Evolutionary conservation across 768 basidiomycete genomes (phyloP), one percentile per base, ranked within the genome.

Genomic region (Lactarius indigo): DNA sequence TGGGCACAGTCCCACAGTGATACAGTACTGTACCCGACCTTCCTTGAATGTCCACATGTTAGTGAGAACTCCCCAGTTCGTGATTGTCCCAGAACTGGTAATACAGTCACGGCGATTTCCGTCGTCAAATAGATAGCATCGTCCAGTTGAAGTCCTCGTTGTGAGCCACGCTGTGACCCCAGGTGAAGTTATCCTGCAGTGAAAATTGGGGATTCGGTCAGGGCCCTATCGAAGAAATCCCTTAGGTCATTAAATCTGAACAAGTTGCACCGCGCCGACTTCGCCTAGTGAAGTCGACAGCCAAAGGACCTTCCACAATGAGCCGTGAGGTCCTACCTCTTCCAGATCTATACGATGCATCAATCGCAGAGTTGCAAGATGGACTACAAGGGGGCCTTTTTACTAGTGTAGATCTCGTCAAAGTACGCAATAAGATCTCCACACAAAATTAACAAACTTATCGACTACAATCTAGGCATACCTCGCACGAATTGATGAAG

Each of bases 401-500:
- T 69, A 81, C 81, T 0, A 87, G 86, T 62, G 83, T 83, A 3
- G 86, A 88, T 71, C 79, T 88, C 7, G 84, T 88, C 31, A 85
- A 86, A 77, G 87, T 85, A 63, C 39, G 74, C 54, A 57, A 44
- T 26, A 20, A 20, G 31, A 17, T 7, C 42, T 30, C 26, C 33
- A 7, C 12, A 26, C 23, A 9, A 26, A 20, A 15, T 6, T 6
- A 18, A 64, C 23, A 39, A 17, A 18, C 39, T 57, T 44, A 44
- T 18, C 26, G 30, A 30, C 61, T 10, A 44, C 3, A 44, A 44
- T n/a, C 44, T 33, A 89, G 87, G 85, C 86, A 2, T 89, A 89
- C 73, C 78, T 89, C 69, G 82, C 83, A 13, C 80, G 88, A 2
- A 88, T 89, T 30, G 84, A 87, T 5, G 84, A 89, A 71, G 88